Evolutionary conservation across 768 basidiomycete genomes (phyloP).

Genomic region (Coprinellus aureogranulatus): DNA sequence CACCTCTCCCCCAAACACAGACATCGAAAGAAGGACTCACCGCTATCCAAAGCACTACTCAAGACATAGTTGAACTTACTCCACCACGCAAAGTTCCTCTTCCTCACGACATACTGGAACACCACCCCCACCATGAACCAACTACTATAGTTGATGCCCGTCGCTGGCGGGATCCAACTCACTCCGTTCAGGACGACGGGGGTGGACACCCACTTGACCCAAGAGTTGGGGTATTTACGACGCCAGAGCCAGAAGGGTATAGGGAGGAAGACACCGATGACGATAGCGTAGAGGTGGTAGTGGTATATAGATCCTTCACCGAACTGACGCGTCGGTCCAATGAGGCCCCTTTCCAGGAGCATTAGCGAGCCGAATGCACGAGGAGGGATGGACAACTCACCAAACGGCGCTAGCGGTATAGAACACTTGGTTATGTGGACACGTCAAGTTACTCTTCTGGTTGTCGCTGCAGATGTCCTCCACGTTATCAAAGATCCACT

Average conservation of each 20-base stretch:
- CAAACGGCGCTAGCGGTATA: constrained; percentile 80
- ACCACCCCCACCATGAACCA: constrained; percentile 66
- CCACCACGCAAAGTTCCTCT: constrained; percentile 66
- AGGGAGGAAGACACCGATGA: constrained; percentile 1
- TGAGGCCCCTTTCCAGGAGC: too few relatives aligned
- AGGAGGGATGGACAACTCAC: too few relatives aligned
- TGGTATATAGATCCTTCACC: constrained; percentile 64
- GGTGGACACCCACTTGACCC: constrained; percentile 55
- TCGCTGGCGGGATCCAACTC: constrained; percentile 62
- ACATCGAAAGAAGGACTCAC: too few relatives aligned
- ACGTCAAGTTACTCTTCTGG: constrained; percentile 65
- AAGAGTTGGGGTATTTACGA: constrained; percentile 53
- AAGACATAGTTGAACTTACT: constrained; percentile 65
- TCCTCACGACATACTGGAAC: constrained; percentile 61
- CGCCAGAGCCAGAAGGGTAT: constrained; percentile 78
- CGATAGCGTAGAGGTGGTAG: constrained; percentile 22
- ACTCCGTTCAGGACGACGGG: constrained; percentile 61
- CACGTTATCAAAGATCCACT: constrained; percentile 75
- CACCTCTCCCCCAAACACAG: too few relatives aligned
- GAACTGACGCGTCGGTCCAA: constrained; percentile 74
- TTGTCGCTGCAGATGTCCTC: constrained; percentile 51
- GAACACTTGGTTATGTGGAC: constrained; percentile 69
- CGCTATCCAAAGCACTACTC: constrained; percentile 71
- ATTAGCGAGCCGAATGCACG: too few relatives aligned
- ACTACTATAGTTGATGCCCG: constrained; percentile 64